Conservation (phyloP, 169 alveolate species). For the Neospora caninum region DNA sequence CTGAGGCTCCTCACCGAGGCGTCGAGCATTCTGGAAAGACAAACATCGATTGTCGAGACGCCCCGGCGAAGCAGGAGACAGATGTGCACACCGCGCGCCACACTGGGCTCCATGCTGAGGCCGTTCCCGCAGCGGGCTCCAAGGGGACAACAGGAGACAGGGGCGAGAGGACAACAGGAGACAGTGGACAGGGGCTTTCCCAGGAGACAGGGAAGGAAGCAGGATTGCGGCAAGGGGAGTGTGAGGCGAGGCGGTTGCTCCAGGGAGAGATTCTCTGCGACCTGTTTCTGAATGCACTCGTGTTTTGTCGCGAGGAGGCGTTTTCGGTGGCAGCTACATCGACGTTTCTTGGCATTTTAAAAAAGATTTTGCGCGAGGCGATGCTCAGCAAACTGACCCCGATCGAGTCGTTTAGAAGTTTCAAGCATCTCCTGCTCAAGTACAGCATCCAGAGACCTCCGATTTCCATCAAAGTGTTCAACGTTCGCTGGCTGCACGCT, state of each 20-base stretch:
- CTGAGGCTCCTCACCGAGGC: no score
- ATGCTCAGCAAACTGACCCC: constrained; percentile 19
- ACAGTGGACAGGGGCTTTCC: neutral
- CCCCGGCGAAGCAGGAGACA: no score
- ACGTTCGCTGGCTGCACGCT: neutral
- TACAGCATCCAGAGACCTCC: constrained; percentile 56
- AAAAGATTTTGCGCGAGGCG: neutral
- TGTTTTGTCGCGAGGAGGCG: neutral
- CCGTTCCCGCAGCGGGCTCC: no score
- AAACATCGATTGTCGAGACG: no score
- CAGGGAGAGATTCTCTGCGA: constrained; percentile 21
- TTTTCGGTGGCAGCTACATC: constrained; percentile 43
- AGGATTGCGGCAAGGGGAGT: neutral
- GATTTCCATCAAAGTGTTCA: constrained; percentile 38
- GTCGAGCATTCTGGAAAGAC: no score
- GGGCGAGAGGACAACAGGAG: no score
- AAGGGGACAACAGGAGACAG: no score
- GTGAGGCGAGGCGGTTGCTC: neutral
- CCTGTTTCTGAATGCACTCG: constrained; percentile 30
- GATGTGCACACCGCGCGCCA: no score
- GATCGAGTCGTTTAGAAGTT: neutral
- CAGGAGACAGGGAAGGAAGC: neutral
- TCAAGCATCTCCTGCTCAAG: constrained; percentile 27
- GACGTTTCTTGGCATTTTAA: constrained; percentile 44
- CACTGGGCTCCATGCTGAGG: no score